Percentiles rank a stretch among this genome's conserved stretches.
Conservation (phyloP, 179 eudicot genomes). For the Gypsophila paniculata region DNA sequence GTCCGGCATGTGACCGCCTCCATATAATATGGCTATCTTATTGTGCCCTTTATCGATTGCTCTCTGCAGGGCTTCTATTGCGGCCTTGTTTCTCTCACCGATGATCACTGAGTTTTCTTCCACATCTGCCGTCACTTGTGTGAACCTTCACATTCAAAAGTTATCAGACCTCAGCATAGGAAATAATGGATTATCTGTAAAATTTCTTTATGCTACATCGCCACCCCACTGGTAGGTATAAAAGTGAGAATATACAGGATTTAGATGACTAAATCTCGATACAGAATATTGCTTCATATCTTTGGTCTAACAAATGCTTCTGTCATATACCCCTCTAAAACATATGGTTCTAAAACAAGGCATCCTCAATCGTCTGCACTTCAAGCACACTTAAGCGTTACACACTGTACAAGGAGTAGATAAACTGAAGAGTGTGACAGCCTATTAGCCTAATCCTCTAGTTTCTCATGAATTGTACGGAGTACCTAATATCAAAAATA, state of each 20-base stretch:
- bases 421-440: no score
- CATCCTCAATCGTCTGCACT: background rate
- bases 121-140: slow-evolving; percentile 64
- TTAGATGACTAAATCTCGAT: slow-evolving; percentile 1
- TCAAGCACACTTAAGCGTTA: background rate
- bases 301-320: background rate
- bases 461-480: no score
- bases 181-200: background rate
- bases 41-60: slow-evolving; percentile 73
- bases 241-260: background rate
- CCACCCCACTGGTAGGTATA: background rate
- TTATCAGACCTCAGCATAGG: background rate
- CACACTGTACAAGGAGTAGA: no score
- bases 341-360: background rate
- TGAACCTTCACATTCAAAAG: slow-evolving; percentile 46
- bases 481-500: no score
- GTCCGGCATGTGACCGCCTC: slow-evolving; percentile 99
- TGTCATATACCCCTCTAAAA: background rate
- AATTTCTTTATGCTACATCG: background rate
- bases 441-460: no score
- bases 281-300: background rate
- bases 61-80: slow-evolving; percentile 59
- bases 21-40: slow-evolving; percentile 82
- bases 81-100: slow-evolving; percentile 91
- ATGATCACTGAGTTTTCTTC: slow-evolving; percentile 85